Evolutionary conservation across 371 early-diverging fungal species (phyloP), one percentile per base, ranked within the genome.

Genomic region (Apophysomyces variabilis): DNA sequence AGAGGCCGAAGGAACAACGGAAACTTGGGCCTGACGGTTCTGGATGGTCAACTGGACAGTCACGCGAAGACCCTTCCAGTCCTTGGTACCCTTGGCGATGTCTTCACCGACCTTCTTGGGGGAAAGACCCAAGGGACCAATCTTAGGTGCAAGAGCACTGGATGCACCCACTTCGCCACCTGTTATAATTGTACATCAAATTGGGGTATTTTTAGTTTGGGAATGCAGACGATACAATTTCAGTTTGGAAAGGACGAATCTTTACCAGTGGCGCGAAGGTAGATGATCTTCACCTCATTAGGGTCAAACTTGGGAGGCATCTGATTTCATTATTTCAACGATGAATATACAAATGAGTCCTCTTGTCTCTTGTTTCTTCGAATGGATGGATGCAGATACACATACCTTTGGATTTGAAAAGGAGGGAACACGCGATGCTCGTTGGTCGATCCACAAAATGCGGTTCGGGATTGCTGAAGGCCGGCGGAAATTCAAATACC

Each of bases 81-180:
- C 99, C 82, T 92, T 88, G 76, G 99, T 99, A 76, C 96, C 97
- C 93, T 99, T 99, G 88, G 97, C 98, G 73, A 99, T 98, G 85
- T 99, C 99, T 89, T 99, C 99, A 87, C 99, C 99, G 74, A 99
- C 96, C 91, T 98, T 98, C 92, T 99, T 99, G 86, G 99, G 99
- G 61, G 97, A 93, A 87, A 99, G 88, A 95, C 99, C 99, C 75
- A 99, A 93, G 73, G 99, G 99, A 93, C 99, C 99, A 75, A 99
- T 95, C 92, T 97, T 99, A 83, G 99, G 99, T 38, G 80, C 72
- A 65, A 99, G 94, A 62, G 97, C 95, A 70, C 96, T 93, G 75
- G 98, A 95, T 84, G 99, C 97, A 84, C 98, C 96, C 77, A 97
- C 71, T 74, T 82, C 82, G 77, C 82, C 82, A 78, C 80, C 71